Percentiles rank a stretch among this genome's conserved stretches.
Evolutionary conservation across 139 green algal species (phyloP).

Genomic region (Eudorina sp.): DNA sequence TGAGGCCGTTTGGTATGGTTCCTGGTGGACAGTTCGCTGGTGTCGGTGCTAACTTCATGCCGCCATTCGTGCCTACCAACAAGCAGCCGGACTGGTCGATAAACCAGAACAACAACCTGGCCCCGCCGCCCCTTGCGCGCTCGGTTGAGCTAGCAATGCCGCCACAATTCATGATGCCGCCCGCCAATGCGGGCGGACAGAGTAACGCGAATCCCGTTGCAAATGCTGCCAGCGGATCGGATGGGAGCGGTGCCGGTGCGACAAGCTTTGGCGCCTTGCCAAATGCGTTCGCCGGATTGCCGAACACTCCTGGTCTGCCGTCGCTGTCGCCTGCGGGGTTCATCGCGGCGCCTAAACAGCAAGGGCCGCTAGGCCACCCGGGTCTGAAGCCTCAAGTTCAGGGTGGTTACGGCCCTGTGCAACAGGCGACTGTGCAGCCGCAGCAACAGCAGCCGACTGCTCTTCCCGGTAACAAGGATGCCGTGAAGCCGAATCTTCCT

Average conservation of each 20-base stretch:
- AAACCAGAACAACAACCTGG: constrained; percentile 20
- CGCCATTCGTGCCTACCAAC: constrained; percentile 63
- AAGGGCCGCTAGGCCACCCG: background rate
- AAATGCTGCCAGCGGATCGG: background rate
- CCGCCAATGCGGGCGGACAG: background rate
- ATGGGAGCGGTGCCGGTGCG: background rate
- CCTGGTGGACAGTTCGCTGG: constrained; percentile 49
- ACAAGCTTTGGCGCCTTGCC: background rate
- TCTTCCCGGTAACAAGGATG: background rate
- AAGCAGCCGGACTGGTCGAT: constrained; percentile 69
- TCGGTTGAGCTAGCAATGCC: constrained; percentile 35
- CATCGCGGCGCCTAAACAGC: constrained; percentile 19
- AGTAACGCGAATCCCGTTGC: background rate
- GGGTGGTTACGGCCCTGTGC: background rate
- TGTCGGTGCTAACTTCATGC: constrained; percentile 48
- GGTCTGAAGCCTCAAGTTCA: constrained; percentile 29
- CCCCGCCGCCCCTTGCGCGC: background rate
- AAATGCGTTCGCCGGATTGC: constrained; percentile 21
- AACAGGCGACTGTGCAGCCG: background rate
- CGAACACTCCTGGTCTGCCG: background rate
- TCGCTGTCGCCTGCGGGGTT: background rate
- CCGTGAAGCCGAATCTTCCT: constrained; percentile 44
- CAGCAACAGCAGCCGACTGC: constrained; percentile 8
- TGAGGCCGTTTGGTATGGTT: constrained; percentile 19
- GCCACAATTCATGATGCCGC: constrained; percentile 22